Percentiles rank a stretch among this genome's conserved stretches.
Evolutionary conservation across 1,139 yeast species (phyloP).

Genomic region (Lipomyces yarrowii): DNA sequence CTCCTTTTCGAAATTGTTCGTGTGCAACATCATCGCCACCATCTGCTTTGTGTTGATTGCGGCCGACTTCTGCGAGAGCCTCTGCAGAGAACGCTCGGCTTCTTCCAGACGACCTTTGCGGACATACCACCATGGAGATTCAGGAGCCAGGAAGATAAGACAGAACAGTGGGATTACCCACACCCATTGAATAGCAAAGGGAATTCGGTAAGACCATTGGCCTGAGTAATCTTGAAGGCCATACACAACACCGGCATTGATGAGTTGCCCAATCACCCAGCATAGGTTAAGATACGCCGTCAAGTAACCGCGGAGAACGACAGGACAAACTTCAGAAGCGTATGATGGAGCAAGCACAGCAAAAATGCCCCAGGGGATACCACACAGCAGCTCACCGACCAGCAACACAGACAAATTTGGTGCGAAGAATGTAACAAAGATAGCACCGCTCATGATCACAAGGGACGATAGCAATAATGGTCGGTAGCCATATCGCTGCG

Average conservation of each 20-base stretch:
- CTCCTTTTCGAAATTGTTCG: conserved; percentile 51
- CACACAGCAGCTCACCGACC: conserved; percentile 52
- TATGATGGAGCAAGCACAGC: conserved; percentile 51
- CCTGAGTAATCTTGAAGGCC: conserved; percentile 39
- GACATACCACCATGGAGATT: conserved; percentile 30
- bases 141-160: conserved; percentile 45
- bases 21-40: conserved; percentile 49
- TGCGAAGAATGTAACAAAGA: conserved; percentile 52
- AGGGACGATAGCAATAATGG: conserved; percentile 44
- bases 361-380: conserved; percentile 54
- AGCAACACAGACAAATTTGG: conserved; percentile 44
- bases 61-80: conserved; percentile 5
- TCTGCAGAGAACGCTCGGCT: conserved; percentile 14
- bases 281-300: conserved; percentile 50
- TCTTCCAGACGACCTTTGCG: conserved; percentile 17
- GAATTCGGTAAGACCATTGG: conserved; percentile 48
- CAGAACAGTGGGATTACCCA: conserved; percentile 61
- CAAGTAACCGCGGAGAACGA: conserved; percentile 48
- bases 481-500: conserved; percentile 49
- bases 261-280: conserved; percentile 51
- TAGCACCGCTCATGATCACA: conserved; percentile 42
- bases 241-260: conserved; percentile 48
- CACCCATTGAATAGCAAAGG: conserved; percentile 61
- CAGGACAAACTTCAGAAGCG: conserved; percentile 53
- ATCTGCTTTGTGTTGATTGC: neutral